Evolutionary conservation across 768 basidiomycete genomes (phyloP).

Genomic region (Xerocomus brunneocitrinus): DNA sequence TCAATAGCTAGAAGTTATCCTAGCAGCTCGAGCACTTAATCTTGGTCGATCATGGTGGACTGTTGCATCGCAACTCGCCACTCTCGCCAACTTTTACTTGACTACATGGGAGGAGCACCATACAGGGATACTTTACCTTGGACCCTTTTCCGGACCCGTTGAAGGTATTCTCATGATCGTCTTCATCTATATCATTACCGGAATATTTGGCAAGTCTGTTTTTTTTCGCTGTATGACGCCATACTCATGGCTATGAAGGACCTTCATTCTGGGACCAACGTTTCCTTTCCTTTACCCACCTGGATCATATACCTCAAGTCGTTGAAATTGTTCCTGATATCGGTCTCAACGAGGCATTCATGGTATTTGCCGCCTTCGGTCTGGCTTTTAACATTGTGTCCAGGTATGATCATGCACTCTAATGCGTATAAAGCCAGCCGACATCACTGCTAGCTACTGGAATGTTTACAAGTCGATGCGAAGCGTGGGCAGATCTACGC

Average conservation of each 20-base stretch:
- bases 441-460: slow-evolving; percentile 48
- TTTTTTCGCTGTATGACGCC: not conserved
- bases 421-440: not conserved
- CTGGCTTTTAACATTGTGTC: slow-evolving; percentile 76
- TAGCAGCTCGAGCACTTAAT: slow-evolving; percentile 81
- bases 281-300: slow-evolving; percentile 52
- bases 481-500: slow-evolving; percentile 36
- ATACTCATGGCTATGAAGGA: slow-evolving; percentile 39
- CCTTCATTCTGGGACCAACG: slow-evolving; percentile 77
- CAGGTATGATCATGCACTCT: slow-evolving; percentile 38
- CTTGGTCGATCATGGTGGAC: slow-evolving; percentile 98
- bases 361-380: slow-evolving; percentile 69
- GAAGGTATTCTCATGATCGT: slow-evolving; percentile 92
- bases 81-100: slow-evolving; percentile 67
- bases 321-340: slow-evolving; percentile 54
- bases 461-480: slow-evolving; percentile 71
- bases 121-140: slow-evolving; percentile 88
- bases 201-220: slow-evolving; percentile 55
- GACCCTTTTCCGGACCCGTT: slow-evolving; percentile 91
- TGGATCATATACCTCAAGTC: slow-evolving; percentile 49
- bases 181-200: slow-evolving; percentile 71
- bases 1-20: slow-evolving; percentile 78
- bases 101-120: slow-evolving; percentile 85
- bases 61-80: slow-evolving; percentile 72
- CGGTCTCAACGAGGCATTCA: slow-evolving; percentile 81